Evolutionary conservation across 495 filamentous ascomycete genomes (phyloP).

Genomic region (Cercophora samala): DNA sequence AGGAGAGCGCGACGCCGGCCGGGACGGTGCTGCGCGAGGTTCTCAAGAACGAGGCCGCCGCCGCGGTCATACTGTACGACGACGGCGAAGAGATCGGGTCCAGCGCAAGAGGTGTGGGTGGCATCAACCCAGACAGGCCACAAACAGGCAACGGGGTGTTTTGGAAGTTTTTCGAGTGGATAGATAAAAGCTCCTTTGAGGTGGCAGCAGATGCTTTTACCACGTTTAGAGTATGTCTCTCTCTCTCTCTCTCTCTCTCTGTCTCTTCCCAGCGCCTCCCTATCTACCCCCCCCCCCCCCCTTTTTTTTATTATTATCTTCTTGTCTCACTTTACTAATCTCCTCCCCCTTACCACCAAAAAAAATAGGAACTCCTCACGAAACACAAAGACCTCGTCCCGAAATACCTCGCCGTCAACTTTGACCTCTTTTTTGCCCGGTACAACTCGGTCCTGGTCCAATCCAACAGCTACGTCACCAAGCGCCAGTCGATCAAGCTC

Average conservation of each 20-base stretch:
- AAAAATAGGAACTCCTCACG: constrained; percentile 82
- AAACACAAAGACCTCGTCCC: constrained; percentile 88
- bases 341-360: constrained; percentile 9
- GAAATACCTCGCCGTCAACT: constrained; percentile 80
- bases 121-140: constrained; percentile 61
- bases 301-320: too few species aligned
- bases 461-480: constrained; percentile 95
- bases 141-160: constrained; percentile 80
- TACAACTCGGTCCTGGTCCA: constrained; percentile 88
- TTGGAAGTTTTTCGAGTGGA: constrained; percentile 98
- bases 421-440: constrained; percentile 81
- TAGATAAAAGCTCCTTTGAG: constrained; percentile 91
- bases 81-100: constrained; percentile 63
- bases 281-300: too few species aligned
- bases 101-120: constrained; percentile 54
- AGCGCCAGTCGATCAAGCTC: constrained; percentile 95
- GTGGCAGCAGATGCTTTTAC: constrained; percentile 96
- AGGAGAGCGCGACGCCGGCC: constrained; percentile 89
- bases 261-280: too few species aligned
- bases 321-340: constrained; percentile 1
- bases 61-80: constrained; percentile 87
- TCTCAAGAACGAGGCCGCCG: constrained; percentile 83
- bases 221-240: constrained; percentile 75
- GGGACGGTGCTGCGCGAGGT: constrained; percentile 89
- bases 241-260: neutral